These are phyloP conservation scores for Phytophthora sansomeana DNA, from an alignment of 352 stramenopile species.

Conservation along the genomic window DNA sequence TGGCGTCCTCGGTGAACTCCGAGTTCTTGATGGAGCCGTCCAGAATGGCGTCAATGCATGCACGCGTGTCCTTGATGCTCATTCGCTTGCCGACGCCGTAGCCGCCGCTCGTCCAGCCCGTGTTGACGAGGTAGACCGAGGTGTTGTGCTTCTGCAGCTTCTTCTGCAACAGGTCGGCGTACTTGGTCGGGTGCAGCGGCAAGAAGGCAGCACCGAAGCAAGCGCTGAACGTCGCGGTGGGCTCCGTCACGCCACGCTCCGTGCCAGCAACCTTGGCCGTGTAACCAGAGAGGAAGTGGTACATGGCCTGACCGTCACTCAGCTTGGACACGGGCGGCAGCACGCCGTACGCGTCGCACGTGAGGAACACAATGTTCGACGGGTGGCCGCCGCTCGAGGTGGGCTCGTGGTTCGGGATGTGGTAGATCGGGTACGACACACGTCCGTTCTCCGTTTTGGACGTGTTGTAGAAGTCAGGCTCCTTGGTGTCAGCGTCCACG, in stretches of 20 bases:
- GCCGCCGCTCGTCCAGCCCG: slow-evolving; percentile 95
- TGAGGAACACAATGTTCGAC: slow-evolving; percentile 98
- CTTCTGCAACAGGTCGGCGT: slow-evolving; percentile 96
- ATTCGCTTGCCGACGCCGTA: slow-evolving; percentile 98
- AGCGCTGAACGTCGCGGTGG: slow-evolving; percentile 95
- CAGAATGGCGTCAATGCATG: slow-evolving; percentile 97
- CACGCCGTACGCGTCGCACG: slow-evolving; percentile 98
- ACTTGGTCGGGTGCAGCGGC: slow-evolving; percentile 96
- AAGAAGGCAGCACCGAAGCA: slow-evolving; percentile 99
- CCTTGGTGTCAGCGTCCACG: slow-evolving; percentile 74
- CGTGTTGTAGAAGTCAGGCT: slow-evolving; percentile 96
- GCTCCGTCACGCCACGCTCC: slow-evolving; percentile 97
- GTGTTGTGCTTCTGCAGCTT: slow-evolving; percentile 97
- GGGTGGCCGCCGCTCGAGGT: slow-evolving; percentile 93
- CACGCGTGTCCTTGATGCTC: slow-evolving; percentile 97
- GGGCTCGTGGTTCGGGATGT: slow-evolving; percentile 96
- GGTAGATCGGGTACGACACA: slow-evolving; percentile 99
- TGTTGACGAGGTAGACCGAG: slow-evolving; percentile 97
- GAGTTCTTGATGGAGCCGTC: slow-evolving; percentile 95
- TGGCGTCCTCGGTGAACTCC: slow-evolving; percentile 83
- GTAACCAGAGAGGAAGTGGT: slow-evolving; percentile 99
- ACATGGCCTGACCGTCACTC: slow-evolving; percentile 95
- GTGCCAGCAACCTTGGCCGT: slow-evolving; percentile 99
- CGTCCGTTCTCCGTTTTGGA: slow-evolving; percentile 98
- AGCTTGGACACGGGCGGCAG: slow-evolving; percentile 97